Evolutionary conservation across 2,329 filamentous ascomycete species (phyloP).

Genomic region (Colletotrichum gloeosporioides): DNA sequence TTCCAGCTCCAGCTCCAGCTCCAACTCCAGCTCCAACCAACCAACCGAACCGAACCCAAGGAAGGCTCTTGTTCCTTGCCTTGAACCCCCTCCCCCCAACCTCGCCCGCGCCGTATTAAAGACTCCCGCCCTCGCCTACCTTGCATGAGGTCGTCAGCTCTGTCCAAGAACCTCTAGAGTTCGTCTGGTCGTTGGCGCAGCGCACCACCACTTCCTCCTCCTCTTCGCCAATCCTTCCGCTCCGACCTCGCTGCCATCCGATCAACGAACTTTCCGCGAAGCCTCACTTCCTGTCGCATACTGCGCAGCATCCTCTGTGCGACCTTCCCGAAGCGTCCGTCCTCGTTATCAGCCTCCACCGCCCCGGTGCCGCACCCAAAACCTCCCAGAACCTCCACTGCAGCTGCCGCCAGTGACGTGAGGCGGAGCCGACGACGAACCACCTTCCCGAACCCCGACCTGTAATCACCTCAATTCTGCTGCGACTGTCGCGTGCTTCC

Average conservation of each 20-base stretch:
- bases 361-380: neutral
- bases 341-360: neutral
- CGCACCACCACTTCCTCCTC: neutral
- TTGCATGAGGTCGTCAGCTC: neutral
- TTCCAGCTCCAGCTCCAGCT: neutral
- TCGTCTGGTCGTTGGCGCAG: slow-evolving; percentile 10
- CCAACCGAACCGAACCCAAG: neutral
- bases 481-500: neutral
- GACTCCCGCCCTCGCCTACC: neutral
- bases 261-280: neutral
- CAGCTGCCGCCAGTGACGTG: slow-evolving; percentile 10
- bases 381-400: neutral
- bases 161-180: neutral
- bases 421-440: slow-evolving; percentile 8
- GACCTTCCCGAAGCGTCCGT: slow-evolving; percentile 3
- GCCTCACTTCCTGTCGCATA: neutral
- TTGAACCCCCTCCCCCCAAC: neutral
- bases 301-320: neutral
- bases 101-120: neutral
- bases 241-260: slow-evolving; percentile 1
- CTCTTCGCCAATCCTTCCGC: neutral
- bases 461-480: neutral
- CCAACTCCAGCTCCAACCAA: neutral
- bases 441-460: slow-evolving; percentile 6
- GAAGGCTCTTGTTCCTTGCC: neutral